Evolutionary conservation across 306 rosid species (phyloP).

Genomic region (Cicer arietinum): DNA sequence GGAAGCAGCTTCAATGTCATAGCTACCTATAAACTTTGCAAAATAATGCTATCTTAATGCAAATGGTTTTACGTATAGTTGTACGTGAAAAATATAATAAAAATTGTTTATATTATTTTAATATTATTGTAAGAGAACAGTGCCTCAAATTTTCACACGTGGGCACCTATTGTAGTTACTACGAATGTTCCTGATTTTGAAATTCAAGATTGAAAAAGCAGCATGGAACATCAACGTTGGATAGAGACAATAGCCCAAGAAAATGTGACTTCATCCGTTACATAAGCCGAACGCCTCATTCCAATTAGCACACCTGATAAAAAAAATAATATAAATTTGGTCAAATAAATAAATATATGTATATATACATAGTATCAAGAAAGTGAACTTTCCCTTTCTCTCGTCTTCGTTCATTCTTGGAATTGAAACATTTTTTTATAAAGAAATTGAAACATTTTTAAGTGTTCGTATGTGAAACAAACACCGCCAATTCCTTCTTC

Average conservation of each 20-base stretch:
- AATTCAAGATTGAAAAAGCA: slow-evolving; percentile 35
- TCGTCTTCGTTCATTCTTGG: slow-evolving; percentile 43
- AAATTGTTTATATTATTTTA: neutral
- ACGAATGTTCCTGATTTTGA: slow-evolving; percentile 48
- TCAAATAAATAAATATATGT: neutral
- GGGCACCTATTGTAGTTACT: neutral
- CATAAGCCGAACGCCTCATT: slow-evolving; percentile 25
- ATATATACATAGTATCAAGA: neutral
- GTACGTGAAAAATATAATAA: no score
- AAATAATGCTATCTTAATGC: neutral
- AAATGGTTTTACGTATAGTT: neutral
- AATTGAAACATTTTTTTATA: neutral
- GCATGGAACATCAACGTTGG: slow-evolving; percentile 15
- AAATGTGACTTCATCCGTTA: slow-evolving; percentile 45
- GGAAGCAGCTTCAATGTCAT: neutral
- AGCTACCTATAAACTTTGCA: neutral
- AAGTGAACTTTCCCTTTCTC: slow-evolving; percentile 37
- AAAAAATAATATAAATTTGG: no score
- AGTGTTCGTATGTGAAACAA: slow-evolving; percentile 17
- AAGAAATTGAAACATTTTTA: neutral
- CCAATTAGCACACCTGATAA: neutral
- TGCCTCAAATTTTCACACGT: neutral
- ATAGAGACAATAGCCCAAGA: neutral
- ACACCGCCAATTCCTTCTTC: slow-evolving; percentile 15
- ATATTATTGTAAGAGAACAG: neutral